Base-by-base conservation (phyloP, 2,329 filamentous ascomycete species). In the Phaeosphaeriaceae sp. region DNA sequence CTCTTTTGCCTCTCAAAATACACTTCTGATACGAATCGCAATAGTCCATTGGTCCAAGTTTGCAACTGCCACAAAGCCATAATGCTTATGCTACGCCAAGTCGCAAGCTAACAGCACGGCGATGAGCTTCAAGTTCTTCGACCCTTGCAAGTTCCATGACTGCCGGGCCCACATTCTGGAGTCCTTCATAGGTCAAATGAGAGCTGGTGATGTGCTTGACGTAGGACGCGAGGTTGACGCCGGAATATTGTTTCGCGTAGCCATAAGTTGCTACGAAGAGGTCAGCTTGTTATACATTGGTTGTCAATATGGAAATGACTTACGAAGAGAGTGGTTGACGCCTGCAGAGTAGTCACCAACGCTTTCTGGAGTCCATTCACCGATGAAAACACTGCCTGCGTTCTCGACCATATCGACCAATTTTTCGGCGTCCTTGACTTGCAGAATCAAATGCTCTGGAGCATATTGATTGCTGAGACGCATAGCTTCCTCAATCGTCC, bases 261-360 rank as follows among this genome's bases (percentile, higher is more conserved):
- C 95, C 95, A 74, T 98, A 99, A 0, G 95, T 99, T 52, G 95
- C 93, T 96, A n/a, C 36, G 9, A 2, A 22, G 67, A 24, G 13
- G 53, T 68, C 47, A 70, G 54, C 42, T 20, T 46, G 17, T 11
- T 24, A 0, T 36, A 1, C 11, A 19, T 41, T 24, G 45, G 25
- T 36, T 48, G 33, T 22, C 17, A 3, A 33, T 11, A 17, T 11
- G 10, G 19, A 1, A 0, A 4, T 53, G 27, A 89, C 92, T 87
- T 89, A 96, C 93, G 95, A 65, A 99, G 82, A 57, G 92, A 96
- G 83, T 99, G 95, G 78, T 99, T 99, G 44, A 99, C 95, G 72
- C 95, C 95, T 53, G 95, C 95, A 63, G 93, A 97, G 81, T 99
- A 99, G 77, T 99, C 95, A 47, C 95, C 95, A 2, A 99, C 95